Base-by-base conservation (phyloP, 1,139 yeast genomes). In the Ogataea hybrid region DNA sequence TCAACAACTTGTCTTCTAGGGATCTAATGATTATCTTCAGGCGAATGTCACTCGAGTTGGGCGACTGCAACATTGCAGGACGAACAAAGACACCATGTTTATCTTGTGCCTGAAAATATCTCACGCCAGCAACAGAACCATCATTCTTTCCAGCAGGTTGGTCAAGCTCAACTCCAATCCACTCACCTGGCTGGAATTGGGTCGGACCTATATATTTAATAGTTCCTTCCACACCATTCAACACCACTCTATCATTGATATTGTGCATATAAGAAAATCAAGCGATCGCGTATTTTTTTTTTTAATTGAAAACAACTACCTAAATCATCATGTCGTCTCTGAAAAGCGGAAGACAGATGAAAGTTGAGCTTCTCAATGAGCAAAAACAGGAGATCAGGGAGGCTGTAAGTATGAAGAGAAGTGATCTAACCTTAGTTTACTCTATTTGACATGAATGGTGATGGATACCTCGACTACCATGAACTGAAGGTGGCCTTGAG, bases 341-440 rank as follows among this genome's bases (percentile, higher is more conserved):
- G 16, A 57, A 56, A 32, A 46, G 51, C n/a, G 47, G 51, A 12
- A 51, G 63, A 44, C 63, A 56, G 39, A 53, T 78, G 52, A 78
- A 78, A 54, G 70, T 69, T 34, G 95, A 88, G 55, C 70, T 90
- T 42, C 71, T 89, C 39, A 90, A 87, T 42, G 97, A 90, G 57
- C 97, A 92, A 62, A 83, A 84, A 53, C 94, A 85, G 57, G 97
- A 92, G 60, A 89, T 92, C 52, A 72, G 90, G 49, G 97, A 92
- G 61, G 98, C 97, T 3, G 72, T 69, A 58, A 48, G 72, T 61
- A 28, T n/a, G 11, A 5, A 3, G 11, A 2, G 12, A 11, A 12
- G 23, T 22, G 15, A 10, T 11, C 28, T 34, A 32, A 17, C 35
- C n/a, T 14, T 42, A 68, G 52, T 94, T 94, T 61, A 79, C 85